A percentile compares a stretch with the other conserved stretches of the same genome.
phyloP scores from a whole-genome alignment of 257 asterid species.

The Phtheirospermum japonicum region DNA sequence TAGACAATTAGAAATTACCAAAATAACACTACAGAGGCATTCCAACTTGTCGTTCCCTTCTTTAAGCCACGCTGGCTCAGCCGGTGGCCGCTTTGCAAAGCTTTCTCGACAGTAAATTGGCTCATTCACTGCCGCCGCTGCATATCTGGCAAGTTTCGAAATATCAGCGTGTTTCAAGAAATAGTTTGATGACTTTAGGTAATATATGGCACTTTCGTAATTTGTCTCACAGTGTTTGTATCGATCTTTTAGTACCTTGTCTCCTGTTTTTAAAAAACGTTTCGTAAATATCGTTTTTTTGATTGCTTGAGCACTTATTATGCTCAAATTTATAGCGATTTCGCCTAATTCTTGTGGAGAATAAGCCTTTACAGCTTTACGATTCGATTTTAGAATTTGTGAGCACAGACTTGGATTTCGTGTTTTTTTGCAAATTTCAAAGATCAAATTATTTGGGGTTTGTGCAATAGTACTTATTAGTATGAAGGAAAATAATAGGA shows the following conservation, averaged over 20 bases:
- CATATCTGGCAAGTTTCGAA: neutral
- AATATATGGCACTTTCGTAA: constrained; percentile 19
- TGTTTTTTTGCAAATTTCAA: constrained; percentile 22
- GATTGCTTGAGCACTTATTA: constrained; percentile 23
- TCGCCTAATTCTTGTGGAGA: constrained; percentile 16
- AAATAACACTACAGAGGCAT: constrained; percentile 27
- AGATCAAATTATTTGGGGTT: constrained; percentile 18
- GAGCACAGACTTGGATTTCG: constrained; percentile 16
- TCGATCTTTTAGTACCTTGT: constrained; percentile 10
- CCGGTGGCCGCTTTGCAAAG: neutral
- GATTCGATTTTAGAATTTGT: constrained; percentile 7
- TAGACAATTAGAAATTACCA: constrained; percentile 19
- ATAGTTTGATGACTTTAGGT: constrained; percentile 5
- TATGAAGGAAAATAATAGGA: too few relatives aligned
- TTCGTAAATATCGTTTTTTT: constrained; percentile 5
- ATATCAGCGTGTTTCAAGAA: constrained; percentile 16
- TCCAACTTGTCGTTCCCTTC: constrained; percentile 28
- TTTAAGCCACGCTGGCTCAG: constrained; percentile 7
- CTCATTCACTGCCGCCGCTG: constrained; percentile 27
- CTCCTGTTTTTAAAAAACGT: neutral
- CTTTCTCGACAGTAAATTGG: constrained; percentile 17
- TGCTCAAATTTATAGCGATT: constrained; percentile 20
- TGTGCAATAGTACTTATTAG: too few relatives aligned
- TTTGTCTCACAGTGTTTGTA: constrained; percentile 13
- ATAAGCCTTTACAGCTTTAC: constrained; percentile 20